These are phyloP conservation scores for Penicillium sp. DNA, from an alignment of 2,329 filamentous ascomycete genomes.

Conservation along the genomic window DNA sequence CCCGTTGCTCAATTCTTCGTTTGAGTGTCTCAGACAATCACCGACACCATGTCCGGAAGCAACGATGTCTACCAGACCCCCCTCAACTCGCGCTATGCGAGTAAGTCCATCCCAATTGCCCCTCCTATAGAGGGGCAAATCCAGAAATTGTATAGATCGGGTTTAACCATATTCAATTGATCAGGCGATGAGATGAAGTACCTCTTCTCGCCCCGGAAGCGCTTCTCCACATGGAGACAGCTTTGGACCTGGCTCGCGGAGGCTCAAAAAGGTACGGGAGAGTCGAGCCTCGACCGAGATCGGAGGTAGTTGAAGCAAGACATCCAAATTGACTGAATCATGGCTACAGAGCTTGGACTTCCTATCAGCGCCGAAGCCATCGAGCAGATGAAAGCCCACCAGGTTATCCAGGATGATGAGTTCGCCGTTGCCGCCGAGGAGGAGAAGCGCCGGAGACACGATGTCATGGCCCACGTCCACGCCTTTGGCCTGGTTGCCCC, in stretches of 20 bases:
- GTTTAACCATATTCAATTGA: constrained; percentile 20
- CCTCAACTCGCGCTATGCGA: constrained; percentile 70
- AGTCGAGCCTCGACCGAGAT: constrained; percentile 12
- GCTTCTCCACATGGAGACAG: constrained; percentile 75
- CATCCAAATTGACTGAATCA: constrained; percentile 24
- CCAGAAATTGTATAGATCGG: constrained; percentile 5
- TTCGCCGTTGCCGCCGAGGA: constrained; percentile 73
- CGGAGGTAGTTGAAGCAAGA: constrained; percentile 9
- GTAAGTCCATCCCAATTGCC: constrained; percentile 32
- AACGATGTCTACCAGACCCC: constrained; percentile 65
- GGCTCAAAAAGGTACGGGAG: constrained; percentile 58
- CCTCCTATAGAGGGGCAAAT: constrained; percentile 12
- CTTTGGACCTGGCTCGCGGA: constrained; percentile 85
- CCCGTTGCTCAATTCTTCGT: constrained; percentile 23
- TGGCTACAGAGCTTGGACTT: constrained; percentile 64
- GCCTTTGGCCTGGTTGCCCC: constrained; percentile 72
- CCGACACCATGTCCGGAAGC: constrained; percentile 36
- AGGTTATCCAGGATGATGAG: constrained; percentile 72
- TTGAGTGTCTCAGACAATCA: constrained; percentile 17
- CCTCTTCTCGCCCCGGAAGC: constrained; percentile 73
- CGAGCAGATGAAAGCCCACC: constrained; percentile 69
- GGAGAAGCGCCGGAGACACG: constrained; percentile 69
- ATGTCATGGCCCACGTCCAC: constrained; percentile 66
- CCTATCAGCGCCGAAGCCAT: constrained; percentile 71
- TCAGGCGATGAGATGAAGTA: constrained; percentile 65